These are phyloP conservation scores for Eucalyptus sp. DNA, from an alignment of 345 rosid genomes.

Conservation along the genomic window DNA sequence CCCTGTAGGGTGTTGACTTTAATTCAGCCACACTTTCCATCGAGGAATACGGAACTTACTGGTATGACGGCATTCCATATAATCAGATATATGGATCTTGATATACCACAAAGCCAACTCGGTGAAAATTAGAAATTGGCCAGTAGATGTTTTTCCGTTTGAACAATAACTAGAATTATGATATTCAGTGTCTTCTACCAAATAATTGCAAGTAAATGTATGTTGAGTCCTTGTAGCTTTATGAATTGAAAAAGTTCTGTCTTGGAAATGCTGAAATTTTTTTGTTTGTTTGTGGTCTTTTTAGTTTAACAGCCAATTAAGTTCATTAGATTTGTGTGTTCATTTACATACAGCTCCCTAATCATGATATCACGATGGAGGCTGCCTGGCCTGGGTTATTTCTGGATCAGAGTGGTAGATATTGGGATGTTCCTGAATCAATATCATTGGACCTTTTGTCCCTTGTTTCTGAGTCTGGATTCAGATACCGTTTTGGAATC, in stretches of 20 bases:
- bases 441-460: constrained; percentile 62
- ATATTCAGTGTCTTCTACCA: not conserved
- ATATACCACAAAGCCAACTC: not conserved
- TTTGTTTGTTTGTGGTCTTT: not conserved
- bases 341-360: constrained; percentile 39
- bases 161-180: not conserved
- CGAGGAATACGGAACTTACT: not conserved
- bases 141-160: not conserved
- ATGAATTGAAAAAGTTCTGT: not conserved
- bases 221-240: not conserved
- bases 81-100: not conserved
- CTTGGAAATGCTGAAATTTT: not conserved
- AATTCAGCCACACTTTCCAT: not conserved
- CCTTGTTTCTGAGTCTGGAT: constrained; percentile 40
- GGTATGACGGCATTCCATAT: not conserved
- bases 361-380: constrained; percentile 70
- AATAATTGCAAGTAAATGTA: not conserved
- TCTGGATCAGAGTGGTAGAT: constrained; percentile 54
- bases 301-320: not conserved
- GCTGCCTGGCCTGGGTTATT: constrained; percentile 84
- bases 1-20: not conserved
- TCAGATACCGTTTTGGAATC: constrained; percentile 54
- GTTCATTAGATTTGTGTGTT: not conserved
- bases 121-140: not conserved
- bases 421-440: constrained; percentile 90